Base-by-base conservation (phyloP, 768 basidiomycete genomes). In the Russula sp. region DNA sequence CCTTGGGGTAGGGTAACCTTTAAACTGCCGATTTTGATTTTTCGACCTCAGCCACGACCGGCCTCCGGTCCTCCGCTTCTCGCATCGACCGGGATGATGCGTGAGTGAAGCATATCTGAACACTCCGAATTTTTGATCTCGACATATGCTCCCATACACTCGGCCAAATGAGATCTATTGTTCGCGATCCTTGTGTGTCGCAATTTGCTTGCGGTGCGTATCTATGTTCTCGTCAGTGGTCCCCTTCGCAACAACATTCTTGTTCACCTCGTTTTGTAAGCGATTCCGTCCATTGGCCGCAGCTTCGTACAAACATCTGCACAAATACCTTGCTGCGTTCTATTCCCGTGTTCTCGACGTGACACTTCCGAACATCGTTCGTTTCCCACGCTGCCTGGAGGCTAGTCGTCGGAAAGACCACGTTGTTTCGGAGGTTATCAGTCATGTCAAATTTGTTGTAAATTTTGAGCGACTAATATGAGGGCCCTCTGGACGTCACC, bases 381-480 rank as follows among this genome's bases (percentile, higher is more conserved):
- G 30, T 57, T 32, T 65, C 60, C 51, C 64, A 65, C 54, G 40
- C 46, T 6, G 42, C 40, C 51, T 42, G 24, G 46, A 44, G 6
- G 48, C 63, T 22, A 42, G 49, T 60, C 59, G 60, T 60, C 58
- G 11, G 46, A 53, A 49, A 38, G 36, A 18, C 58, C 63, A 59
- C 63, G 50, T 59, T 64, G 52, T 59, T 54, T 54, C 63, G 63
- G 63, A 64, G 46, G 63, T 52, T 57, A 28, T 57, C 60, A 57
- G 36, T 7, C 40, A 57, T 61, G 64, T 65, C 64, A 65, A 61
- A 65, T 65, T 65, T 55, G 34, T 61, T 61, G 59, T 64, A 50
- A 64, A 57, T 30, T 34, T 65, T 61, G 60, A 28, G 54, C 59
- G 48, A 57, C 59, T 61, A 56, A 65, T 65, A 36, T 34, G 59